Base-by-base conservation (phyloP, 2,329 filamentous ascomycete species). In the Pyrenochaeta sp. region DNA sequence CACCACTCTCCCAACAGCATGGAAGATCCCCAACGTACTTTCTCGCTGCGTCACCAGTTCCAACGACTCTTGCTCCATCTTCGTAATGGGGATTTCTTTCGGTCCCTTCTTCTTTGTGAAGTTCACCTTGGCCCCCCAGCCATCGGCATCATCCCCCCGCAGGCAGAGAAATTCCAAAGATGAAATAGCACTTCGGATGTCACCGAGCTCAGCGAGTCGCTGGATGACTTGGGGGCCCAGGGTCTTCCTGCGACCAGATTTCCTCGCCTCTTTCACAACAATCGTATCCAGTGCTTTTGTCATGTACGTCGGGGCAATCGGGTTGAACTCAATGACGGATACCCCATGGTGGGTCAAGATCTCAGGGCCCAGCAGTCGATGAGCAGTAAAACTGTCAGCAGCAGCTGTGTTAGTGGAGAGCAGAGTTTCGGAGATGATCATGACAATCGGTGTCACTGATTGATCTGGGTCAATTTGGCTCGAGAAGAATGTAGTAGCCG, bases 1-100 rank as follows among this genome's bases (percentile, higher is more conserved):
- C 0, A 98, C 88, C 2, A 99, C 91, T 72, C 95, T 97, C 3
- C 94, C 95, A 11, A 98, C 90, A 0, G 95, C 92, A 73, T 99
- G 95, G 69, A 99, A 99, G 45, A 99, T 92, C 1, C 94, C 95
- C 2, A 99, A 81, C 58, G 89, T 97, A 14, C 90, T 89, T 77
- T 98, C 95, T 50, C 95, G 86, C 68, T 93, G 91, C 0, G 90
- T 92, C 18, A 98, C 85, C 54, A 95, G 80, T 68, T 92, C 87
- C 9, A 98, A 76, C 4, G 87, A 93, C 58, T 96, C 89, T 53
- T 85, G 81, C 73, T 98, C 95, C 68, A 89, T 88, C 56, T 85
- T 84, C 0, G 92, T 97, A 52, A 96, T 75, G 7, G 86, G 80
- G 17, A 76, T 75, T 40, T 85, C 85, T 62, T 85, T 86, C 21